A percentile compares a stretch with the other conserved stretches of the same genome.
Conservation (phyloP, 192 early-diverging fungal genomes). For the Umbelopsis isabellina region DNA sequence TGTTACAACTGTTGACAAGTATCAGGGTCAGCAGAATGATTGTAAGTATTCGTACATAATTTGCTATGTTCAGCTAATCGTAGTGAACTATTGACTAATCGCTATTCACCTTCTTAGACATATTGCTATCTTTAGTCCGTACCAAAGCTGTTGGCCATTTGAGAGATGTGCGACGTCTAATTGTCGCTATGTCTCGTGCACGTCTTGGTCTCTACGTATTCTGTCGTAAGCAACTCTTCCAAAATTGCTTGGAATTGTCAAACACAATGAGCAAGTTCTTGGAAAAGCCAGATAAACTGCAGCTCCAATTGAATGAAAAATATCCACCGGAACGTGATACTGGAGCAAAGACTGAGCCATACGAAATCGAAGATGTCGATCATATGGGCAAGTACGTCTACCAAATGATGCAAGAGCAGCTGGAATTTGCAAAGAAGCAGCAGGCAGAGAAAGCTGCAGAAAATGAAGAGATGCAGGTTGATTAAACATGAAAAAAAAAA, state of each 20-base stretch:
- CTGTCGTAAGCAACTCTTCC: conserved; percentile 74
- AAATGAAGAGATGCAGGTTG: conserved; percentile 19
- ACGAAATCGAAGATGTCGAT: conserved; percentile 51
- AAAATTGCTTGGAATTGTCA: conserved; percentile 81
- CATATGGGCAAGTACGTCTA: conserved; percentile 68
- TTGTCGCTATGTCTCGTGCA: conserved; percentile 93
- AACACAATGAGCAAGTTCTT: conserved; percentile 66
- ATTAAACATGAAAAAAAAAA: conserved; percentile 13
- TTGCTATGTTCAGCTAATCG: not conserved
- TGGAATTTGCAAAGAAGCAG: conserved; percentile 41
- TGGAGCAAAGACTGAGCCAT: conserved; percentile 27
- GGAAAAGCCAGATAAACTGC: conserved; percentile 64
- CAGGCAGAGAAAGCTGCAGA: conserved; percentile 29
- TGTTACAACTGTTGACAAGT: conserved; percentile 95
- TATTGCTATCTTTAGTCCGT: conserved; percentile 92
- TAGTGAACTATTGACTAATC: not conserved
- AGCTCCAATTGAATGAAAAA: conserved; percentile 60
- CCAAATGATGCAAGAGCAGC: conserved; percentile 67
- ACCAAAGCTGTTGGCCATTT: conserved; percentile 89
- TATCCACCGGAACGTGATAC: conserved; percentile 32
- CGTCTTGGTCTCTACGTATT: conserved; percentile 95
- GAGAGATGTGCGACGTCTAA: conserved; percentile 88
- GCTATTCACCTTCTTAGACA: conserved; percentile 47
- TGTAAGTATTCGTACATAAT: conserved; percentile 52
- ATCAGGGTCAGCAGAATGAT: conserved; percentile 95